Conservation (phyloP, 1,284 basidiomycete species). For the Malassezia obtusa region DNA sequence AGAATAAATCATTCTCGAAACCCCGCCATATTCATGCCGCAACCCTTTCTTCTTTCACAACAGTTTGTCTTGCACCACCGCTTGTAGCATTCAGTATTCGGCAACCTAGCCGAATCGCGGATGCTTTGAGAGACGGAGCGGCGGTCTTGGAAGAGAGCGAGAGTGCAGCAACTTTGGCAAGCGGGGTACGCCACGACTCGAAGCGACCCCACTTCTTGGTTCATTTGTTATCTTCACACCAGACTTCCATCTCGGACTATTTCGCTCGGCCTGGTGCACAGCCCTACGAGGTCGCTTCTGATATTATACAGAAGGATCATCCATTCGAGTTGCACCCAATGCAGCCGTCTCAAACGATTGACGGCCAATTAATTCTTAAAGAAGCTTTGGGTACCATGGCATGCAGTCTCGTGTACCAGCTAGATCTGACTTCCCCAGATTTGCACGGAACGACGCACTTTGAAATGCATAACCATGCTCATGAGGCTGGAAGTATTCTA, state of each 20-base stretch:
- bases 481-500: slow-evolving; percentile 8
- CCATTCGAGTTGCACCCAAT: slow-evolving; percentile 4
- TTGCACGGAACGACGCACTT: slow-evolving; percentile 11
- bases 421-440: slow-evolving; percentile 17
- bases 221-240: slow-evolving; percentile 15
- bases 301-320: background rate
- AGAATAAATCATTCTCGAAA: background rate
- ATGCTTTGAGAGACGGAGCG: slow-evolving; percentile 12
- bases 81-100: slow-evolving; percentile 20
- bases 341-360: background rate
- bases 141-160: background rate
- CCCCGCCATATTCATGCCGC: slow-evolving; percentile 13
- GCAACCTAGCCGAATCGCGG: slow-evolving; percentile 17
- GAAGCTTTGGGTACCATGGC: slow-evolving; percentile 17
- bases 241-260: slow-evolving; percentile 9
- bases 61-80: slow-evolving; percentile 17
- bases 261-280: slow-evolving; percentile 17
- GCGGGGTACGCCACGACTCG: background rate
- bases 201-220: slow-evolving; percentile 18
- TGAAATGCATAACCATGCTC: background rate
- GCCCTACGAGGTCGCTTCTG: background rate
- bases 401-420: slow-evolving; percentile 17
- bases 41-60: slow-evolving; percentile 21
- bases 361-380: slow-evolving; percentile 6
- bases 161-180: background rate